Conservation (phyloP, 805 yeast species). For the Wickerhamiella spandovensis region DNA sequence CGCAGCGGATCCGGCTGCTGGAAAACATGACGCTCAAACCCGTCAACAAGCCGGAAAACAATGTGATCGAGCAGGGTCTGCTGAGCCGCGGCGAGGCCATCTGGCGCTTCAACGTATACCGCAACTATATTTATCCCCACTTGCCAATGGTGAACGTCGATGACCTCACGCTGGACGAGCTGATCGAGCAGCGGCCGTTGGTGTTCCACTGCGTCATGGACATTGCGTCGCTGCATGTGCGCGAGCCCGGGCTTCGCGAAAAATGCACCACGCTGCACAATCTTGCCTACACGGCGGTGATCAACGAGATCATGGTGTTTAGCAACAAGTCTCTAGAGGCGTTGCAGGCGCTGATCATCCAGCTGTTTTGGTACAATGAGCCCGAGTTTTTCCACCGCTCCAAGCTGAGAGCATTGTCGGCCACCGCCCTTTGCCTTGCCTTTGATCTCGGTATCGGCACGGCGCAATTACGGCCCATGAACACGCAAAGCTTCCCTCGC, state of each 20-base stretch:
- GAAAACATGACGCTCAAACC: constrained; percentile 11
- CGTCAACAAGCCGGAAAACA: constrained; percentile 16
- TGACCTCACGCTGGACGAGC: constrained; percentile 30
- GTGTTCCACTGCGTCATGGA: constrained; percentile 55
- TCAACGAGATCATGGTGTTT: constrained; percentile 45
- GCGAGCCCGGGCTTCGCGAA: constrained; percentile 8
- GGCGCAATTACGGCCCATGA: background rate
- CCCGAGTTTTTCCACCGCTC: constrained; percentile 74
- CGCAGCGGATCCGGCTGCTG: constrained; percentile 36
- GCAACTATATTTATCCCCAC: constrained; percentile 30
- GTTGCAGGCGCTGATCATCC: constrained; percentile 44
- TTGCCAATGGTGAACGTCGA: constrained; percentile 51
- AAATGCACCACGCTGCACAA: constrained; percentile 15
- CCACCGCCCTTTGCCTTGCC: constrained; percentile 51
- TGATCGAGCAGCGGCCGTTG: constrained; percentile 43
- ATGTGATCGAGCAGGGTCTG: constrained; percentile 41
- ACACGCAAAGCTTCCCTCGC: background rate
- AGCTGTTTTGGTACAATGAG: constrained; percentile 69
- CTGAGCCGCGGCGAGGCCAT: constrained; percentile 48
- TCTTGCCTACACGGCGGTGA: constrained; percentile 20
- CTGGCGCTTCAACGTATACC: constrained; percentile 38
- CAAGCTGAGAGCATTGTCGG: constrained; percentile 56
- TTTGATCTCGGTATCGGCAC: constrained; percentile 61
- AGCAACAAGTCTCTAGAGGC: constrained; percentile 64
- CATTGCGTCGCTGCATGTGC: constrained; percentile 32